phyloP scores from a whole-genome alignment of 1,284 basidiomycete species.

The Salmacisia buchloeana region DNA sequence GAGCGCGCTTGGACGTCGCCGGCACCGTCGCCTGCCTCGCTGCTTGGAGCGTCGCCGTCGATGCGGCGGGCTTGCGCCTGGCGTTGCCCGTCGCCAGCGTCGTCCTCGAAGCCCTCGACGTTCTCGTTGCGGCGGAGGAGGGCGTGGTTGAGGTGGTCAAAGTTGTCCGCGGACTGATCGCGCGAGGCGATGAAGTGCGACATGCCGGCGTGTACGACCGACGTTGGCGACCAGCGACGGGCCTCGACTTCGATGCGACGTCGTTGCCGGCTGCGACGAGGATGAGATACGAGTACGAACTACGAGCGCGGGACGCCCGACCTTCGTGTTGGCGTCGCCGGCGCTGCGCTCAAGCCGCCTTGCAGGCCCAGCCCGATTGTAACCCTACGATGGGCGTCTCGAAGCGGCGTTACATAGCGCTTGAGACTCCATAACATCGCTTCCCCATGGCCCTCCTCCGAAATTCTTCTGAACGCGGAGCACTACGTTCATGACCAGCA shows the following conservation, averaged over 20 bases:
- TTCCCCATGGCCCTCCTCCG: not conserved
- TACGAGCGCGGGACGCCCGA: too few species aligned
- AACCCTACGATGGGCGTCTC: too few species aligned
- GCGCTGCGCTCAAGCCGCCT: too few species aligned
- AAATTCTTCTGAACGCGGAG: not conserved
- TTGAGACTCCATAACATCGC: not conserved
- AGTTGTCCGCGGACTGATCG: conserved; percentile 31
- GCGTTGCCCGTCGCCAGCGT: conserved; percentile 14
- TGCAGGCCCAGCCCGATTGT: too few species aligned
- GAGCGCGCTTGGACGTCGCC: conserved; percentile 16
- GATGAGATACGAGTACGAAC: too few species aligned
- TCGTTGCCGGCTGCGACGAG: too few species aligned
- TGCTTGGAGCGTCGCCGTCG: not conserved
- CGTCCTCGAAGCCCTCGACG: conserved; percentile 9
- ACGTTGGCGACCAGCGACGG: too few species aligned
- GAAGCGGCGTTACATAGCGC: too few species aligned
- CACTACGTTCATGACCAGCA: too few species aligned
- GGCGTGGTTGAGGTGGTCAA: conserved; percentile 39
- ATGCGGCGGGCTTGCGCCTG: conserved; percentile 13
- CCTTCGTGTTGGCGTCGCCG: too few species aligned
- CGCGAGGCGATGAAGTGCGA: conserved; percentile 43
- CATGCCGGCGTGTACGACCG: conserved; percentile 32
- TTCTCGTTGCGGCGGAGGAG: conserved; percentile 25
- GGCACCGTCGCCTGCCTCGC: conserved; percentile 3
- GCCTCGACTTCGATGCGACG: not conserved